phyloP scores from a whole-genome alignment of 2,329 filamentous ascomycete species.

The Onygena corvina region DNA sequence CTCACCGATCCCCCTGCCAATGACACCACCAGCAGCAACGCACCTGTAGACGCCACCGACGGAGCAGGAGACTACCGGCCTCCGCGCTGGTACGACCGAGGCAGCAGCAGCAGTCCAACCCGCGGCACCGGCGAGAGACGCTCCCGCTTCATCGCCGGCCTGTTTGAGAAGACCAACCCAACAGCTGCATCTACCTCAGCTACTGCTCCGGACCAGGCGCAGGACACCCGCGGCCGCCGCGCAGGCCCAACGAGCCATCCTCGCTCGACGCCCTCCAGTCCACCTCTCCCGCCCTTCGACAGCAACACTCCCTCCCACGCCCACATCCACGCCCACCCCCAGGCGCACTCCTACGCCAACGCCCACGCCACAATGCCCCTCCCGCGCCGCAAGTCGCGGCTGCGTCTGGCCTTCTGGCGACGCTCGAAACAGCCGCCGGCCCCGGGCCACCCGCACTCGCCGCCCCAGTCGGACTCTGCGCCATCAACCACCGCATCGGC shows the following conservation, averaged over 20 bases:
- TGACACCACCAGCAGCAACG: neutral
- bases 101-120: neutral
- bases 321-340: neutral
- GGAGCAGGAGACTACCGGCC: neutral
- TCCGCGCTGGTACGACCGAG: neutral
- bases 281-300: neutral
- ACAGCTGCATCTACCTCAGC: conserved; percentile 5
- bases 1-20: too few species aligned
- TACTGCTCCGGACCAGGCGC: neutral
- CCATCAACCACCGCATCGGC: neutral
- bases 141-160: conserved; percentile 11
- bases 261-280: conserved; percentile 8
- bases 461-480: neutral
- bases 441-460: neutral
- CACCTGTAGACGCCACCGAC: neutral
- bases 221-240: neutral
- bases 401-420: conserved; percentile 34
- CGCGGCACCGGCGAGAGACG: neutral
- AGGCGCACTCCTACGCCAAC: neutral
- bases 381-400: conserved; percentile 29
- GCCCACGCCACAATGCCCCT: conserved; percentile 13
- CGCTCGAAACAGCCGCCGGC: conserved; percentile 2
- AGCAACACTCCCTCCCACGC: neutral
- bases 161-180: conserved; percentile 14
- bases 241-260: conserved; percentile 10